A percentile compares a stretch with the other conserved stretches of the same genome.
Conservation (phyloP, 345 rosid genomes). For the Clausena lansium region DNA sequence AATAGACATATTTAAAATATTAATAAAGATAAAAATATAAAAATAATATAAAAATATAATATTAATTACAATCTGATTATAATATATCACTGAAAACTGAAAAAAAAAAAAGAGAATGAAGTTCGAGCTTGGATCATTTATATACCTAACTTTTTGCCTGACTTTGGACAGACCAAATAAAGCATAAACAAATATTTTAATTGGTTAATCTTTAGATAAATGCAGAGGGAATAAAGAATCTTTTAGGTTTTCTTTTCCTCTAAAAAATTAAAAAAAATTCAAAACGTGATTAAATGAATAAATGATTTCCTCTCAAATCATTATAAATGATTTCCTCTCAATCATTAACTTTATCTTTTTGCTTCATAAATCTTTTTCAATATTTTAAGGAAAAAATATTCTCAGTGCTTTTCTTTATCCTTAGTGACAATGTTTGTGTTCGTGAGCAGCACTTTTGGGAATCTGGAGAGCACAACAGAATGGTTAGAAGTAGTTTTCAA, state of each 20-base stretch:
- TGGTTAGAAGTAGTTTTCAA: conserved; percentile 97
- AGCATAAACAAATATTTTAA: neutral
- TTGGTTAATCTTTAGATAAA: neutral
- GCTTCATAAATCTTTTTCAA: no score
- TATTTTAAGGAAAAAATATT: no score
- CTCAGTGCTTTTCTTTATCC: no score
- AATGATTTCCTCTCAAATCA: no score
- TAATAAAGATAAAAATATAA: no score
- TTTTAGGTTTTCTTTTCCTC: neutral
- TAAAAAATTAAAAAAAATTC: neutral
- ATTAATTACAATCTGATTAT: no score
- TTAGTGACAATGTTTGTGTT: neutral
- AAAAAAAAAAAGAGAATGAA: no score
- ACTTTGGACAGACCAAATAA: neutral
- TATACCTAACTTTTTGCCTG: neutral
- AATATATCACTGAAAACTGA: no score
- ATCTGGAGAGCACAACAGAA: conserved; percentile 91
- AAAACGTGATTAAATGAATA: neutral
- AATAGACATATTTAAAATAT: no score
- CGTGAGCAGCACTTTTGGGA: conserved; percentile 77
- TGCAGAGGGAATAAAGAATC: neutral
- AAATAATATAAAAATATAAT: no score
- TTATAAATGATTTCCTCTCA: neutral
- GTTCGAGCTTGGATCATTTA: neutral
- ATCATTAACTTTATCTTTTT: no score